Base-by-base conservation (phyloP, 768 basidiomycete genomes). In the Naganishia randhawae region DNA sequence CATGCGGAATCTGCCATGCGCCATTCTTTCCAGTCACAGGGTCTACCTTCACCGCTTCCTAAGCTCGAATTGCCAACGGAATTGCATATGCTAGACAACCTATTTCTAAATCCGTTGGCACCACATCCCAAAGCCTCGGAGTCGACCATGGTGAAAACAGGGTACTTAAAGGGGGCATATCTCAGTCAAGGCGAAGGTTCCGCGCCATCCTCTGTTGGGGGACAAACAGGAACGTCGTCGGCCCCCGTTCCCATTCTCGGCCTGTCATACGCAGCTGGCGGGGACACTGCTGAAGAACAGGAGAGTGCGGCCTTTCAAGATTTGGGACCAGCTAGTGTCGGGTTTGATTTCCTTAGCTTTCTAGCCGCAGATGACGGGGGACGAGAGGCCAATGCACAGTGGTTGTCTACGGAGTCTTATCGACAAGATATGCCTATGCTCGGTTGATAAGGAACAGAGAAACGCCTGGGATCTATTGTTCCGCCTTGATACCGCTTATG, bases 61-160 rank as follows among this genome's bases (percentile, higher is more conserved):
- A 67, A 73, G 19, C 68, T 76, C 22, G 68, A 72, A 10, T 62
- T 81, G 14, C 80, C 80, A 1, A 78, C 76, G 67, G 80, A 81
- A 65, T 72, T 81, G 9, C 71, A 72, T 3, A 68, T 80, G 9
- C 73, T 81, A 31, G 80, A 81, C 69, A 77, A 80, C 57, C 75
- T 81, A 41, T 80, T 81, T 63, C 39, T 77, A 22, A 79, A 81
- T 70, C 80, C 80, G 9, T 76, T 78, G 76, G 73, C 73, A 2
- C 70, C 75, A 32, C 77, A 79, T 52, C 74, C 76, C 55, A 77
- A 78, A 67, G 78, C 78, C 5, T 77, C 76, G n/a, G 77, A 77
- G 22, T 77, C 77, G 52, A 79, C 78, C 29, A 71, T 71, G 65
- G 69, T 62, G 41, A 69, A 42, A 19, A 25, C 57, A 41, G 39